phyloP scores from a whole-genome alignment of 2,329 filamentous ascomycete genomes.

The Periconia sp. region DNA sequence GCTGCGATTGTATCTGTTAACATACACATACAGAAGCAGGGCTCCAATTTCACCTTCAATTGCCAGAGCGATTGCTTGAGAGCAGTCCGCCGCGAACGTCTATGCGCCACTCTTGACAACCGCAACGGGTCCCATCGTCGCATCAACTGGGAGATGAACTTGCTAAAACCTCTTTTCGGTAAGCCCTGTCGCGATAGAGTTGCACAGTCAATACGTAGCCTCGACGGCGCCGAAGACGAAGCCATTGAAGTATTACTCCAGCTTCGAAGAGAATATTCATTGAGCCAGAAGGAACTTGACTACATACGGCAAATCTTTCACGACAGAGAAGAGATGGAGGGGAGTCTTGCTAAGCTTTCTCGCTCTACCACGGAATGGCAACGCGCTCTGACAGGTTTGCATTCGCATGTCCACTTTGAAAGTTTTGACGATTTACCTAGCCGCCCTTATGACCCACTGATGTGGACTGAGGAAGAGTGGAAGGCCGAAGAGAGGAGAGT shows the following conservation, averaged over 20 bases:
- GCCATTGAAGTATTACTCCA: slow-evolving; percentile 20
- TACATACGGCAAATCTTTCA: slow-evolving; percentile 19
- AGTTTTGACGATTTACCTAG: too few relatives aligned
- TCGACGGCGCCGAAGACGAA: slow-evolving; percentile 23
- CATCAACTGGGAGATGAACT: slow-evolving; percentile 24
- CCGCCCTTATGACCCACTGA: slow-evolving; percentile 21
- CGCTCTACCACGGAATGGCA: slow-evolving; percentile 15
- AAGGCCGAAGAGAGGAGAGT: slow-evolving; percentile 17
- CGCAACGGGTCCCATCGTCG: slow-evolving; percentile 13
- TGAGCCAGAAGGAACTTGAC: slow-evolving; percentile 13
- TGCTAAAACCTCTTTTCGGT: slow-evolving; percentile 25
- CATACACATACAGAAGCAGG: slow-evolving; percentile 11
- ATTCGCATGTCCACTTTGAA: too few relatives aligned
- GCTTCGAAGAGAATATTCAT: slow-evolving; percentile 26
- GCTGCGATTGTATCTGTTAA: neutral
- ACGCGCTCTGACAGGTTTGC: too few relatives aligned
- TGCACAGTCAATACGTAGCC: slow-evolving; percentile 8
- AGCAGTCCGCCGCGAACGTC: slow-evolving; percentile 23
- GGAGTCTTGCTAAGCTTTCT: slow-evolving; percentile 10
- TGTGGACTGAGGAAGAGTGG: slow-evolving; percentile 24
- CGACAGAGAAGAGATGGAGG: slow-evolving; percentile 22
- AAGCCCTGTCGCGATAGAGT: slow-evolving; percentile 7
- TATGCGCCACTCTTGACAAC: slow-evolving; percentile 17
- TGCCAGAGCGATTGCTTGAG: slow-evolving; percentile 32
- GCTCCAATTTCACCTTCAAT: slow-evolving; percentile 20